Conservation (phyloP, 768 basidiomycete genomes). For the Macrocybe gigantea region DNA sequence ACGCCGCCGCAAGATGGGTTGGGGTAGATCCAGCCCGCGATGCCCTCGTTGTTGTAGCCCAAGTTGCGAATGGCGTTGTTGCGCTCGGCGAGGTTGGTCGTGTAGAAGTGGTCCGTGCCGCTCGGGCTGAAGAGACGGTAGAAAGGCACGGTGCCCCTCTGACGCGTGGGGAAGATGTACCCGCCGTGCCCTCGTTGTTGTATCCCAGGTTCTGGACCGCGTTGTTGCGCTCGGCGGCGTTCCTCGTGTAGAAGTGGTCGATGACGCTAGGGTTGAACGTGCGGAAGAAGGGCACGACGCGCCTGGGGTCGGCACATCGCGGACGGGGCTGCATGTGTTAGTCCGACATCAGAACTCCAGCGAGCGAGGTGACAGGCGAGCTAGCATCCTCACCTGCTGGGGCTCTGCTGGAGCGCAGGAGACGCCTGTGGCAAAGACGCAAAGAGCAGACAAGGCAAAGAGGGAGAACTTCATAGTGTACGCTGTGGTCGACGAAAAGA, state of each 20-base stretch:
- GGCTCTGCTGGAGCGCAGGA: too few relatives aligned
- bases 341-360: not conserved
- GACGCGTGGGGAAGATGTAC: slow-evolving; percentile 7
- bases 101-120: slow-evolving; percentile 15
- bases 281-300: not conserved
- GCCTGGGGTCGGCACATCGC: not conserved
- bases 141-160: slow-evolving; percentile 11
- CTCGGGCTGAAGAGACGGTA: slow-evolving; percentile 13
- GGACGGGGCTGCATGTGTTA: not conserved
- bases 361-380: not conserved
- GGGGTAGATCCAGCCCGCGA: slow-evolving; percentile 5
- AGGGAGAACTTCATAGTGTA: too few relatives aligned
- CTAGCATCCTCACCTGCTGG: too few relatives aligned
- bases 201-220: slow-evolving; percentile 7
- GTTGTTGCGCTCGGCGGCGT: slow-evolving; percentile 1
- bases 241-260: slow-evolving; percentile 7
- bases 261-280: not conserved
- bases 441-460: too few relatives aligned
- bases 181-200: slow-evolving; percentile 6
- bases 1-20: not conserved
- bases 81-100: slow-evolving; percentile 1
- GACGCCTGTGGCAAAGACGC: too few relatives aligned
- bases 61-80: slow-evolving; percentile 1
- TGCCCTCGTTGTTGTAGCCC: slow-evolving; percentile 6
- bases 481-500: too few relatives aligned